Conservation (phyloP, 2,329 filamentous ascomycete species). For the Alternaria brassicicola region DNA sequence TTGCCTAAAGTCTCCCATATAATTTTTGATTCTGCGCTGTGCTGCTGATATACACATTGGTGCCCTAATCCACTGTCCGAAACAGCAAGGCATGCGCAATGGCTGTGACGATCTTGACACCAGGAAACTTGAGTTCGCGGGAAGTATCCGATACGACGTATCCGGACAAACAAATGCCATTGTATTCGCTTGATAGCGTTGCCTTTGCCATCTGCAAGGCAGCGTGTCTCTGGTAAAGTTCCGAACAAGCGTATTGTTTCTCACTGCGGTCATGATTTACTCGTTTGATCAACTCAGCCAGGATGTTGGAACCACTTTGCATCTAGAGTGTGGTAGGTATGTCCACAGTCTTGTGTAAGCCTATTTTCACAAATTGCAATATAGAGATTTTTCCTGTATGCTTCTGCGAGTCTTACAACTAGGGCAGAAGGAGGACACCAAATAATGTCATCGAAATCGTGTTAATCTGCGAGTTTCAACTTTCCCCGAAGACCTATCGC, state of each 20-base stretch:
- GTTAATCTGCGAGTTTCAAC: not conserved
- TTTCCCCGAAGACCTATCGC: too few relatives aligned
- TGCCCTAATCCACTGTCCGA: not conserved
- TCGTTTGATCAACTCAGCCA: not conserved
- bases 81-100: not conserved
- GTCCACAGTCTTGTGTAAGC: not conserved
- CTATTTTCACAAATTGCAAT: not conserved
- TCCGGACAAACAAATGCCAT: not conserved
- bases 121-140: not conserved
- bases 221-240: not conserved
- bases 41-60: not conserved
- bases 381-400: not conserved
- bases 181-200: not conserved
- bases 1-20: not conserved
- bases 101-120: not conserved
- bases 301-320: not conserved
- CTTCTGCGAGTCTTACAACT: not conserved
- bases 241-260: not conserved
- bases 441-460: not conserved
- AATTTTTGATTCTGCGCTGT: not conserved
- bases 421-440: not conserved
- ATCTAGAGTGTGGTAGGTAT: not conserved
- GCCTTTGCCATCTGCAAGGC: not conserved
- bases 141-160: not conserved
- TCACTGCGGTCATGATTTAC: not conserved